Evolutionary conservation across 345 rosid genomes (phyloP), one percentile per base, ranked within the genome.

Genomic region (Chamaenerion angustifolium): DNA sequence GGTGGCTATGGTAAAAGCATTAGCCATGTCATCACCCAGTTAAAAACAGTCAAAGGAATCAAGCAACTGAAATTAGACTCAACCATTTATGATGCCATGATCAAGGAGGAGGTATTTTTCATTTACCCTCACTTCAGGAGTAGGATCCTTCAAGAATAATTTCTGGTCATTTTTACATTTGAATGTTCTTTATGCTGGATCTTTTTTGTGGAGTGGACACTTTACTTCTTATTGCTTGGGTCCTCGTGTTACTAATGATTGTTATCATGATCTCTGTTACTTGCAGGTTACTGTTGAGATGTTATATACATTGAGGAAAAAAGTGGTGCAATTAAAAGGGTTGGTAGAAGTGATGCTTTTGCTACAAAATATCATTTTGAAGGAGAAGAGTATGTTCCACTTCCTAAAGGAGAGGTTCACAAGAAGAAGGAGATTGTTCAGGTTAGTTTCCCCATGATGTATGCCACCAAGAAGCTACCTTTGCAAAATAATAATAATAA

Each of bases 1-100:
- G 98, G 98, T 51, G 98, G 98, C 43, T 92, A 87, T 67, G 95
- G 98, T 56, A 87, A 92, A 77, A 92, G 98, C 76, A 92, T 92
- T 50, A 85, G 95, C 62, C 95, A 88, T 68, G 96, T 92, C 45
- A 71, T 87, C 57, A 85, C 84, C 72, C 90, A 90, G 35, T 73
- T 92, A 49, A 87, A 92, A 75, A 78, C 98, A 51, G 88, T 92
- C 70, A 92, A 87, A 77, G 98, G 98, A 69, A 82, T 95, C 47
- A 92, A 92, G 76, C n/a, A n/a, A n/a, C n/a, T n/a, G n/a, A n/a
- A n/a, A n/a, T n/a, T n/a, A n/a, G n/a, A n/a, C n/a, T n/a, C 95
- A 80, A 55, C 71, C 52, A 92, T 92, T 13, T 92, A 92, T 49
- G 96, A 92, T 74, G 95, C 96, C 57, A 76, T 92, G 73, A 76